These are phyloP conservation scores for Waltiozyma sp. DNA, from an alignment of 1,139 yeast genomes.

Conservation along the genomic window DNA sequence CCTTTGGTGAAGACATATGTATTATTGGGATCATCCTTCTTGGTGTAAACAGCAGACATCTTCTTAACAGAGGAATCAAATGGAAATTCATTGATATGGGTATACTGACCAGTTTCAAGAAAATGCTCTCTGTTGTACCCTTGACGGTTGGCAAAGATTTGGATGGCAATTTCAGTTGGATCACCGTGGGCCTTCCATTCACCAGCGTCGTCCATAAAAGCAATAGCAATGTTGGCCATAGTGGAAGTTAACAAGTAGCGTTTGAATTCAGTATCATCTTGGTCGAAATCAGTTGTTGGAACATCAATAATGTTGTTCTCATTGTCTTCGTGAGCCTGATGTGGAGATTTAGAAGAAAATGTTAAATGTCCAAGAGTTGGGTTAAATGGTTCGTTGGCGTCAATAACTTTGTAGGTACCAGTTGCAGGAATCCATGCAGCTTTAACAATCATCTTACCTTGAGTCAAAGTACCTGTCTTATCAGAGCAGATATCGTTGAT, in stretches of 20 bases:
- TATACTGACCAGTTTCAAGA: slow-evolving; percentile 27
- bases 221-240: slow-evolving; percentile 62
- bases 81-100: slow-evolving; percentile 57
- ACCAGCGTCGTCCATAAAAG: slow-evolving; percentile 27
- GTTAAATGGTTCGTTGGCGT: slow-evolving; percentile 60
- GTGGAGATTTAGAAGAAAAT: slow-evolving; percentile 32
- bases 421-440: slow-evolving; percentile 36
- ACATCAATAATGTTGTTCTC: slow-evolving; percentile 4
- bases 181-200: slow-evolving; percentile 76
- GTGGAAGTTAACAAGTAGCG: slow-evolving; percentile 53
- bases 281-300: slow-evolving; percentile 17
- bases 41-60: slow-evolving; percentile 53
- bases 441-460: slow-evolving; percentile 65
- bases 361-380: slow-evolving; percentile 55
- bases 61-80: slow-evolving; percentile 71
- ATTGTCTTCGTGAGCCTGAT: slow-evolving; percentile 25
- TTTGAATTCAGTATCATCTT: slow-evolving; percentile 21
- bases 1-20: slow-evolving; percentile 54
- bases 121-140: slow-evolving; percentile 32
- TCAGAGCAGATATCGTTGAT: slow-evolving; percentile 75
- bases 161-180: slow-evolving; percentile 78
- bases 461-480: slow-evolving; percentile 74
- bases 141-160: slow-evolving; percentile 55
- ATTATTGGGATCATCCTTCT: slow-evolving; percentile 21
- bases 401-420: slow-evolving; percentile 53